phyloP scores from a whole-genome alignment of 2,329 filamentous ascomycete genomes.

The Epicoccum sorghinum region DNA sequence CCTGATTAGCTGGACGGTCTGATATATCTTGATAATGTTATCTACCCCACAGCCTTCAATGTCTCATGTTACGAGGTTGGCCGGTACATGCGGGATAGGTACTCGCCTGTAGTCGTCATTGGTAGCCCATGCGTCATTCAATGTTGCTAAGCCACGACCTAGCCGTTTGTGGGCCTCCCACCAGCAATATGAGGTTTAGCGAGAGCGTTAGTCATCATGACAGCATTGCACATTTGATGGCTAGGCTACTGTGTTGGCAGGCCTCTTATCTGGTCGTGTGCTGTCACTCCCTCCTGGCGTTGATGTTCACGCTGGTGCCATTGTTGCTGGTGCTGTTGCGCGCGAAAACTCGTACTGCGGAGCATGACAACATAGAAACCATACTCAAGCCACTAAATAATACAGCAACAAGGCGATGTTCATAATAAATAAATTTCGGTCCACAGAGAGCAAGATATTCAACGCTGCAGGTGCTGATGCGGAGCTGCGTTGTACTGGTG shows the following conservation, averaged over 20 bases:
- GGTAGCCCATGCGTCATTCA: conserved; percentile 13
- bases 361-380: too few species aligned
- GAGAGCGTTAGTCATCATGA: not conserved
- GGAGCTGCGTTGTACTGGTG: too few species aligned
- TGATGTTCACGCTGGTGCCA: too few species aligned
- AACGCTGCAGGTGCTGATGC: too few species aligned
- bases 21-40: not conserved
- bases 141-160: conserved; percentile 16
- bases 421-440: too few species aligned
- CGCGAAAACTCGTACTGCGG: too few species aligned
- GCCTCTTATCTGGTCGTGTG: too few species aligned
- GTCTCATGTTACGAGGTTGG: conserved; percentile 9
- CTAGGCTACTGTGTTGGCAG: not conserved
- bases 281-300: too few species aligned
- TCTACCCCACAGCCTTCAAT: conserved; percentile 5
- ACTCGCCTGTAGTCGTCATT: conserved; percentile 11
- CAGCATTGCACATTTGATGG: not conserved
- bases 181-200: conserved; percentile 5
- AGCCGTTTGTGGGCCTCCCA: conserved; percentile 2
- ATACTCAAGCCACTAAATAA: too few species aligned
- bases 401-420: too few species aligned
- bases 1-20: not conserved
- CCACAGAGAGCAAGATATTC: too few species aligned
- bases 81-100: conserved; percentile 3
- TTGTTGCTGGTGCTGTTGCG: too few species aligned